Evolutionary conservation across 768 basidiomycete genomes (phyloP), one percentile per base, ranked within the genome.

Genomic region (Boletus huronensis): DNA sequence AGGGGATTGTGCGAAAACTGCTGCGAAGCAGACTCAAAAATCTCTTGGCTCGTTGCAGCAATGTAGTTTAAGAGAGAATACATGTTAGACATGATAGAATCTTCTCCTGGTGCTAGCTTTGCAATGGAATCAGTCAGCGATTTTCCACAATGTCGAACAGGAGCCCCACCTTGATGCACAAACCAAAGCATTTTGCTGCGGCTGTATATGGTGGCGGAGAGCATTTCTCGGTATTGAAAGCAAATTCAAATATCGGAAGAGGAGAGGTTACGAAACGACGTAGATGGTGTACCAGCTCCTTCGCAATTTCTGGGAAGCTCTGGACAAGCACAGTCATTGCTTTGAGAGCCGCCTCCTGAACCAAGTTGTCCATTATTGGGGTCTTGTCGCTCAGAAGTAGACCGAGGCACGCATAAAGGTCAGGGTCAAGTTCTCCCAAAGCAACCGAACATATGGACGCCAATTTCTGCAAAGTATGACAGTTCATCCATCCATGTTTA

Each of bases 41-140:
- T 80, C 44, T 90, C 89, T 65, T 88, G 90, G 75, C 85, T 87
- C 3, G 91, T 85, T 4, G 89, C 84, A 2, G 90, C 84, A 55
- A 98, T 87, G 68, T 90, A 89, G 67, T 98, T 98, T 55, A 98
- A 79, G 13, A 98, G 81, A 5, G 96, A 97, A 70, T 98, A 98
- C 85, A 98, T 88, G 61, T 94, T 92, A 4, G 95, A 98, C 82
- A 94, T 87, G 66, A 90, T 80, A 35, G 93, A 80, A 65, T 94
- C 93, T 59, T 93, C 90, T 40, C 90, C 90, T 16, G 90, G 87
- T 16, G 90, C 85, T 36, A 92, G 76, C 91, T 93, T 56, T 36
- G 40, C 35, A 10, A 57, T 47, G 23, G 53, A 59, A 45, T 60
- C 28, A 41, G 25, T 41, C 21, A 57, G 38, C 16, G 16, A 54